These are phyloP conservation scores for Cryptococcus sp. DNA, from an alignment of 1,284 basidiomycete genomes.

Conservation along the genomic window DNA sequence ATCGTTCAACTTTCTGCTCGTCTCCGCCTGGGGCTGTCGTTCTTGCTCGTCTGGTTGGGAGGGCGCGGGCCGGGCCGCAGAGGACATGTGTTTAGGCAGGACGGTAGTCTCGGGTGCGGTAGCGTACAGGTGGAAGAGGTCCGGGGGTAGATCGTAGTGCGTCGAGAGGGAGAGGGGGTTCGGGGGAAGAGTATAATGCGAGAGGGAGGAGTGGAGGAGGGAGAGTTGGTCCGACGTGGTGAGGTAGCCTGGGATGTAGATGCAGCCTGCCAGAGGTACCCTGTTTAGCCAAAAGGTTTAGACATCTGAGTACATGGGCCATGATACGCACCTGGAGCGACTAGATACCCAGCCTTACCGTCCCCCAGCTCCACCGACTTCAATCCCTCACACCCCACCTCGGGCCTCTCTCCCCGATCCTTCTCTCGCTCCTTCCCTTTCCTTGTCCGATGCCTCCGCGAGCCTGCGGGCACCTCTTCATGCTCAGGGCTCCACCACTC, in stretches of 20 bases:
- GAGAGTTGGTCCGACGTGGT: constrained; percentile 60
- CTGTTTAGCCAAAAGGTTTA: neutral
- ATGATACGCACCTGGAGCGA: constrained; percentile 35
- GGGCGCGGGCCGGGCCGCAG: neutral
- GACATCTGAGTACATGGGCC: neutral
- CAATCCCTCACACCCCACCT: constrained; percentile 14
- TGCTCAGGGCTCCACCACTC: constrained; percentile 43
- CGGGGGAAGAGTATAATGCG: constrained; percentile 67
- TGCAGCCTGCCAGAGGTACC: constrained; percentile 61
- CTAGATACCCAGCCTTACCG: constrained; percentile 34
- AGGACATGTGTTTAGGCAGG: constrained; percentile 21
- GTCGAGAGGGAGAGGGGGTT: constrained; percentile 83
- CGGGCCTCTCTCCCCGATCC: constrained; percentile 30
- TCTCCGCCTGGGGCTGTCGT: no score
- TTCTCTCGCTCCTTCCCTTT: constrained; percentile 32
- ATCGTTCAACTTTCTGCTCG: constrained; percentile 25
- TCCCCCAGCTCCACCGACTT: constrained; percentile 18
- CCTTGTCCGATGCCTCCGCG: neutral
- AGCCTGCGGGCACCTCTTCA: constrained; percentile 2
- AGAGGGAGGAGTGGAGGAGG: constrained; percentile 66
- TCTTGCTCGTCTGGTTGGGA: no score
- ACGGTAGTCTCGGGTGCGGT: constrained; percentile 27
- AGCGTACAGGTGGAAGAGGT: constrained; percentile 55
- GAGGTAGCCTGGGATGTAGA: constrained; percentile 71
- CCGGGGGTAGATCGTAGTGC: constrained; percentile 68